phyloP scores from a whole-genome alignment of 345 rosid species.

The Orychophragmus violaceus region DNA sequence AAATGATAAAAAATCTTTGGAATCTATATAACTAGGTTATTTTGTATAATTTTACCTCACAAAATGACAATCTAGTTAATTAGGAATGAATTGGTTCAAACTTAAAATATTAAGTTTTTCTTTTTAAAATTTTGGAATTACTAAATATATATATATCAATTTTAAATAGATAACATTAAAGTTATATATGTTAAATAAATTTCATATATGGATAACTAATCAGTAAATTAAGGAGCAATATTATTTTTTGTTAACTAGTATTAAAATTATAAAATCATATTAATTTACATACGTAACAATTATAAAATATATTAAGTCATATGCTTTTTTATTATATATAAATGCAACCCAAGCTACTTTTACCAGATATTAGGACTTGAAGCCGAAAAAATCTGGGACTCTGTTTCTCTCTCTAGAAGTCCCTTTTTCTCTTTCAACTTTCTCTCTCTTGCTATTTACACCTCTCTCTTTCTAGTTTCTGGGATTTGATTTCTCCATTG shows the following conservation, averaged over 20 bases:
- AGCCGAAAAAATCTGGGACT: neutral
- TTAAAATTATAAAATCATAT: too few relatives aligned
- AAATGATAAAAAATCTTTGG: too few relatives aligned
- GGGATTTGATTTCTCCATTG: conserved; percentile 2
- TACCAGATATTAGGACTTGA: neutral
- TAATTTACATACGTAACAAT: neutral
- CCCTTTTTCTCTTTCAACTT: neutral
- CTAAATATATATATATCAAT: too few relatives aligned
- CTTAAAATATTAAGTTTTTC: too few relatives aligned
- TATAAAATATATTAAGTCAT: too few relatives aligned
- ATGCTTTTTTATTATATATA: neutral
- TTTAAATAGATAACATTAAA: too few relatives aligned
- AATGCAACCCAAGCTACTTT: neutral
- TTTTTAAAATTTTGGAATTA: too few relatives aligned
- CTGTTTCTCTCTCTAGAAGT: conserved; percentile 17
- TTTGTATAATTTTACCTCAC: too few relatives aligned
- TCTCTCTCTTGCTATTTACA: conserved; percentile 19
- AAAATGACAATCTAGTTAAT: too few relatives aligned
- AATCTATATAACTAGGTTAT: too few relatives aligned
- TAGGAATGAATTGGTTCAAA: neutral
- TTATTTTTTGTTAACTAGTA: too few relatives aligned
- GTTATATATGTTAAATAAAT: neutral
- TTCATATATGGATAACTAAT: neutral
- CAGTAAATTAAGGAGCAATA: neutral
- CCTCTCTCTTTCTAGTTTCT: neutral